Evolutionary conservation across 1,139 yeast species (phyloP).

Genomic region (Ogataea hybrid): DNA sequence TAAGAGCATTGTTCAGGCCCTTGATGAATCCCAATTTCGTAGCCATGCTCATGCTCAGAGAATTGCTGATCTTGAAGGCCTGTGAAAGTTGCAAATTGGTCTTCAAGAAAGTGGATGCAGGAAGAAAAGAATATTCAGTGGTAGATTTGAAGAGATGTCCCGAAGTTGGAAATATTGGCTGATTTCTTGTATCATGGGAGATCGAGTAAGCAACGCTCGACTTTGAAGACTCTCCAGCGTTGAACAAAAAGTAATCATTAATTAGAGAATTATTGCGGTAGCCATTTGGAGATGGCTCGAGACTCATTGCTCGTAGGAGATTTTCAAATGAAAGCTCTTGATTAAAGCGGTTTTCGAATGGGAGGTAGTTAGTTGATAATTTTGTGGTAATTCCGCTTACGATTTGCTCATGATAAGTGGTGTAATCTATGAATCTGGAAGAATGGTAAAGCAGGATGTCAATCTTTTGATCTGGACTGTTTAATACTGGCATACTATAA

Average conservation of each 20-base stretch:
- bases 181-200: conserved; percentile 57
- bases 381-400: conserved; percentile 60
- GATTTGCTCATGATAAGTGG: conserved; percentile 54
- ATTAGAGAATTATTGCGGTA: conserved; percentile 29
- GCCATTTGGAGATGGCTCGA: conserved; percentile 32
- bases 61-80: conserved; percentile 34
- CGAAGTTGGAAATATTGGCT: conserved; percentile 48
- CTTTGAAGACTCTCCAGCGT: conserved; percentile 63
- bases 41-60: conserved; percentile 35
- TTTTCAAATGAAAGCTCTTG: conserved; percentile 69
- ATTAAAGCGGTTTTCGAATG: conserved; percentile 28
- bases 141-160: conserved; percentile 57
- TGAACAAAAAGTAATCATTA: conserved; percentile 33
- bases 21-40: conserved; percentile 46
- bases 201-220: conserved; percentile 53
- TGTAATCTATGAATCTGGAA: conserved; percentile 67
- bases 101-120: conserved; percentile 40
- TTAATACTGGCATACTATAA: conserved; percentile 59
- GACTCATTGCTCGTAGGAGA: conserved; percentile 55
- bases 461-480: conserved; percentile 50
- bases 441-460: conserved; percentile 58
- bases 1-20: conserved; percentile 34
- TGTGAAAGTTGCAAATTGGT: conserved; percentile 46
- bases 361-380: conserved; percentile 36
- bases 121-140: conserved; percentile 45